phyloP scores from a whole-genome alignment of 139 green algal genomes.

The Ostreobium quekettii region DNA sequence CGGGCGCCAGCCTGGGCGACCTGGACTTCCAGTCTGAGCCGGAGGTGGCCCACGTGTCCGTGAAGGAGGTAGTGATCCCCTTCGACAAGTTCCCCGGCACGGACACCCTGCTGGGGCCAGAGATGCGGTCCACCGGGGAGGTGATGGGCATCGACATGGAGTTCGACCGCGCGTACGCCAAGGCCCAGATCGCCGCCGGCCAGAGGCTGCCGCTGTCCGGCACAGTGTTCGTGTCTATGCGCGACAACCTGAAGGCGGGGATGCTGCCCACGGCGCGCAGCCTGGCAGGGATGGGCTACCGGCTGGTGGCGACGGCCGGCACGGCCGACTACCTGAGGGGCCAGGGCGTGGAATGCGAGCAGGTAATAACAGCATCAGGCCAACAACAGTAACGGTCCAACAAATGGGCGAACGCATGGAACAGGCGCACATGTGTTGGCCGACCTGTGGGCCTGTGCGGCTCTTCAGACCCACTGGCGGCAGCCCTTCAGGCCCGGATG shows the following conservation, averaged over 20 bases:
- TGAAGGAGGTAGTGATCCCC: constrained; percentile 98
- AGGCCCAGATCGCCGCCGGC: constrained; percentile 90
- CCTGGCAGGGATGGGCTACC: constrained; percentile 79
- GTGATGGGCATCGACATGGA: constrained; percentile 91
- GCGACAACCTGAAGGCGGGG: constrained; percentile 78
- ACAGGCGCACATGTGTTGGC: no score
- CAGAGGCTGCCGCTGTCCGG: constrained; percentile 68
- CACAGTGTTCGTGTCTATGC: constrained; percentile 90
- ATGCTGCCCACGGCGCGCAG: constrained; percentile 70
- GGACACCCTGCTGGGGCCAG: constrained; percentile 93
- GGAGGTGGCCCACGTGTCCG: constrained; percentile 79
- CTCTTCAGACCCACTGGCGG: no score
- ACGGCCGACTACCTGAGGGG: constrained; percentile 59
- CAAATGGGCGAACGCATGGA: no score
- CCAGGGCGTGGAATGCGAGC: constrained; percentile 49
- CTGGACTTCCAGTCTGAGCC: constrained; percentile 83
- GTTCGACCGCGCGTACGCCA: constrained; percentile 89
- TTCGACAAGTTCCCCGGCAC: constrained; percentile 98
- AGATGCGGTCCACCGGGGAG: constrained; percentile 97
- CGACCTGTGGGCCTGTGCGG: no score
- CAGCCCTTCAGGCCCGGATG: no score
- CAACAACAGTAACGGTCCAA: no score
- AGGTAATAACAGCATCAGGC: no score
- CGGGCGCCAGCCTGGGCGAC: constrained; percentile 74
- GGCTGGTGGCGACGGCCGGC: constrained; percentile 76